Base-by-base conservation (phyloP, 2,329 filamentous ascomycete species). In the Ophiostoma ulmi region DNA sequence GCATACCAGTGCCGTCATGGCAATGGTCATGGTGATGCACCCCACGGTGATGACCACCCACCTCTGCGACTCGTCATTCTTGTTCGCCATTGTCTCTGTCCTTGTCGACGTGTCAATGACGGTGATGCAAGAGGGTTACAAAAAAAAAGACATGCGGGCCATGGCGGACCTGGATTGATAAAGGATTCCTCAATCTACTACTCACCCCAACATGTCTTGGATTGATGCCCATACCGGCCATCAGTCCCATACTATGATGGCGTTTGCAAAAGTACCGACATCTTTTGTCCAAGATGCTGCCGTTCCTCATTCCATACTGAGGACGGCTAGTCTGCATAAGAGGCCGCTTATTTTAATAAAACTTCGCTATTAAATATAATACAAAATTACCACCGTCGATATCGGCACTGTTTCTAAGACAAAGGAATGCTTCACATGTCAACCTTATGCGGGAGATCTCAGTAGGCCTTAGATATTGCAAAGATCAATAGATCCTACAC, bases 1-100 rank as follows among this genome's bases (percentile, higher is more conserved):
- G 26, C 63, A 38, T 8, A 35, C 63, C 63, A 65, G 63, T 22
- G 17, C 63, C 63, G 35, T n/a, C 35, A 39, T 22, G 20, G 63
- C 63, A 65, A 65, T 65, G 35, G 17, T 13, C 63, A 38, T 10
- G 5, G 63, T 65, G 8, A 65, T 35, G 63, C 58, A 35, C 14
- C 26, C 26, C 5, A 63, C 58, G 11, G 26, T 35, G 26, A 63
- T 63, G 58, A 63, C 58, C 58, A 63, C 58, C 58, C 58, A 63
- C 26, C 11, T 26, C 3, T 17, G 58, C 11, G 58, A 63, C 58
- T 63, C 58, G 58, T 63, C 58, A 63, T 63, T 6, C 1, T 35
- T 63, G 22, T 31, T 63, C 13, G 58, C 58, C 58, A 63, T 63
- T 63, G 58, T 63, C 6, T 5, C 1, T 63, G 26, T 35, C 26